Base-by-base conservation (phyloP, 176 grass and related monocot species). In the Tillandsia fasciculata region DNA sequence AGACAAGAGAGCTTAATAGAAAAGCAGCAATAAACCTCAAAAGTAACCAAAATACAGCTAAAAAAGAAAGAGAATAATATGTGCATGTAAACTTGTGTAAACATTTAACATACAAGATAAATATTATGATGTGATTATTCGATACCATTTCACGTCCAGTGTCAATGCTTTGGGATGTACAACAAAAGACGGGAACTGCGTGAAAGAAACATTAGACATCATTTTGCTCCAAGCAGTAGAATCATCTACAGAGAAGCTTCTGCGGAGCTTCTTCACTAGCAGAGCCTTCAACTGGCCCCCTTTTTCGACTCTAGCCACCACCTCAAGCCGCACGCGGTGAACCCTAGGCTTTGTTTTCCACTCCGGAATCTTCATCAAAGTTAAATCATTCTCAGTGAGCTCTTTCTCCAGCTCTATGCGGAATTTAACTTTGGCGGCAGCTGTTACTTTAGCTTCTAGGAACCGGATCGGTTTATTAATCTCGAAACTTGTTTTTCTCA, bases 61-160 rank as follows among this genome's bases (percentile, higher is more conserved):
- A 6, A 42, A 42, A 42, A 8, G 24, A 24, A 1, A 7, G 33
- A 42, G 33, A 42, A 0, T 42, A 42, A 42, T 42, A 42, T 42
- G 3, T 42, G 33, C 33, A 42, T 42, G 33, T 42, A 42, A 42
- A 42, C 56, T 22, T 61, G 9, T 17, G 1, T 58, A 9, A 13
- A 58, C 56, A n/a, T 61, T 18, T 42, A 42, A 23, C 18, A 17
- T 61, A 61, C 56, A 61, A 61, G 33, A 61, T 23, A n/a, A 61
- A 61, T 23, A 20, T 17, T 11, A 23, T 61, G 56, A 2, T 23
- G 53, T 23, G 53, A 15, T 57, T 7, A 42, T 42, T 42, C 0
- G 33, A 81, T 84, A 97, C 89, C 93, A 97, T 66, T 92, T 85
- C 10, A 87, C 89, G 70, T 97, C 93, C 66, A 97, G 70, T 3